These are phyloP conservation scores for Rhizopus arrhizus DNA, from an alignment of 371 early-diverging fungal genomes.

Conservation along the genomic window DNA sequence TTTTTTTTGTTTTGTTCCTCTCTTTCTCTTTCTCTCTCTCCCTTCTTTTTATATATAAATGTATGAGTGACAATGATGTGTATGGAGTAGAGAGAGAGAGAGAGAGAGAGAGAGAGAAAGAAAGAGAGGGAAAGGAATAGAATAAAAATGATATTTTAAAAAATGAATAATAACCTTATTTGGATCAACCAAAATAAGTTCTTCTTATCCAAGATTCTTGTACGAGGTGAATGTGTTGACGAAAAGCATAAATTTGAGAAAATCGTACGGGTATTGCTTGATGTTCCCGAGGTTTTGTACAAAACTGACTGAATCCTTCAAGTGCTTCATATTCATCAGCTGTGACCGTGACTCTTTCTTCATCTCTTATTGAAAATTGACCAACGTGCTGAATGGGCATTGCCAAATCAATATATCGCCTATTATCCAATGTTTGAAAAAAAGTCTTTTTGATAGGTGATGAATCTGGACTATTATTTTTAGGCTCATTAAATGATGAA, in stretches of 20 bases:
- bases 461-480: background rate
- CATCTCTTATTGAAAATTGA: conserved; percentile 1
- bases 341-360: conserved; percentile 12
- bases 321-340: conserved; percentile 52
- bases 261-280: conserved; percentile 4
- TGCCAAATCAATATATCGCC: conserved; percentile 18
- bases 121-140: background rate
- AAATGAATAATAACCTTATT: background rate
- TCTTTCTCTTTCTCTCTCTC: too few relatives aligned
- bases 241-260: conserved; percentile 22
- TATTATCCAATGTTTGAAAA: conserved; percentile 18
- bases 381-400: conserved; percentile 21
- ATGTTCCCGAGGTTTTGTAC: conserved; percentile 54
- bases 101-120: background rate
- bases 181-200: conserved; percentile 5
- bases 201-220: conserved; percentile 29
- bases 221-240: conserved; percentile 14
- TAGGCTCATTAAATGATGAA: background rate
- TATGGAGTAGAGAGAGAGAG: background rate
- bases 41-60: too few relatives aligned
- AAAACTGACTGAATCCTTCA: conserved; percentile 44
- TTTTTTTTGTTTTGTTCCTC: background rate
- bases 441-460: background rate
- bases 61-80: background rate
- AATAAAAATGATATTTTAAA: background rate